Conservation (phyloP, 202 grass and related monocot species). For the Sporobolus alterniflorus region DNA sequence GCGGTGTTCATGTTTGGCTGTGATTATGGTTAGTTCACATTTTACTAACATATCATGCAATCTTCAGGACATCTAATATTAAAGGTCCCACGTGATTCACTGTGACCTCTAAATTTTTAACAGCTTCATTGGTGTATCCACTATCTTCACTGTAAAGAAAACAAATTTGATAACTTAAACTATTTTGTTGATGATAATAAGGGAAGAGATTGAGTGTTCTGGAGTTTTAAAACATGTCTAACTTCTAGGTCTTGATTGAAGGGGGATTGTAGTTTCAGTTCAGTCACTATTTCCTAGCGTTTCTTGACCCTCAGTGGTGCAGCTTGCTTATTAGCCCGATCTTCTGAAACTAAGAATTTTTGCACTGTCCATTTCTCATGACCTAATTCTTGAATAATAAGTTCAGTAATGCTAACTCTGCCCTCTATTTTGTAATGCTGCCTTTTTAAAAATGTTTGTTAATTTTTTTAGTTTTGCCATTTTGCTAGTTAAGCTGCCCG, state of each 20-base stretch:
- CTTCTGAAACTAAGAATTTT: not conserved
- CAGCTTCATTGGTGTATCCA: not conserved
- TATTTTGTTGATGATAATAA: not conserved
- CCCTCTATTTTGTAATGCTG: not conserved
- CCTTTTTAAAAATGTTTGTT: not conserved
- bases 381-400: not conserved
- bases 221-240: not conserved
- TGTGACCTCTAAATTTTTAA: not conserved
- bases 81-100: not conserved
- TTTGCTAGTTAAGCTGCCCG: constrained; percentile 3
- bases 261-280: not conserved
- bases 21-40: not conserved
- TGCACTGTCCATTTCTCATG: not conserved
- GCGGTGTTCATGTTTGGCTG: not conserved
- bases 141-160: not conserved
- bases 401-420: not conserved
- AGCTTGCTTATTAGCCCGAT: not conserved
- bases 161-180: not conserved
- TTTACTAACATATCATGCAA: not conserved
- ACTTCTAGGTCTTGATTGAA: not conserved
- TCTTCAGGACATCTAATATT: not conserved
- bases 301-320: not conserved
- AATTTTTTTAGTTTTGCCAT: not conserved
- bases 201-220: not conserved
- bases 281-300: not conserved